Evolutionary conservation across 306 rosid genomes (phyloP).

Genomic region (Macrotyloma uniflorum): DNA sequence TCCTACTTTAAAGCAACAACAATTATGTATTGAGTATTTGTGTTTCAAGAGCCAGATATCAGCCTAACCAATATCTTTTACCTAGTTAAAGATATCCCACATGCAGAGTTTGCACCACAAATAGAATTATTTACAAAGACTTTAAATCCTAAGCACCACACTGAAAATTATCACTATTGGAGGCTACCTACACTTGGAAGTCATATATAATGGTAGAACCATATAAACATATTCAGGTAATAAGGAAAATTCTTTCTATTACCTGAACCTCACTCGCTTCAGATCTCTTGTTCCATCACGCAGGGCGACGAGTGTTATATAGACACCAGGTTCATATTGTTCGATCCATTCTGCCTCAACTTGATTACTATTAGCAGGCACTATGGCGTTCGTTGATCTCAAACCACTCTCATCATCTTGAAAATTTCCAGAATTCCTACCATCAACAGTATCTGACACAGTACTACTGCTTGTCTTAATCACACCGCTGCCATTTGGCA

Average conservation of each 20-base stretch:
- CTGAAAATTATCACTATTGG: background rate
- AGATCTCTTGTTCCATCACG: conserved; percentile 86
- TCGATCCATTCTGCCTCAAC: conserved; percentile 97
- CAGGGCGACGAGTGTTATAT: conserved; percentile 85
- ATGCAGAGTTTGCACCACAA: background rate
- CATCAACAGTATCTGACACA: conserved; percentile 54
- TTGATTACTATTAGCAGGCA: conserved; percentile 53
- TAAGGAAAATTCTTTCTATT: conserved; percentile 24
- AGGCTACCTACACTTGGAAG: background rate
- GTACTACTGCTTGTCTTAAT: conserved; percentile 50
- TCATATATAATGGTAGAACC: conserved; percentile 5
- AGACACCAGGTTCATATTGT: conserved; percentile 95
- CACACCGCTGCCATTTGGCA: conserved; percentile 54
- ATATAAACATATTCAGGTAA: conserved; percentile 22
- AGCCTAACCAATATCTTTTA: background rate
- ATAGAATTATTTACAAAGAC: background rate
- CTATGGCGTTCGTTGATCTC: conserved; percentile 54
- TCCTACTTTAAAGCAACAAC: background rate
- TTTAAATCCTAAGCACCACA: no score
- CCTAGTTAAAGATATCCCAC: background rate
- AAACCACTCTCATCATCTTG: conserved; percentile 66
- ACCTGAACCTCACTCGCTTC: conserved; percentile 99
- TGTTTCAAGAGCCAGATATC: background rate
- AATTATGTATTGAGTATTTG: background rate
- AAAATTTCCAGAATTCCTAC: conserved; percentile 65